phyloP scores from a whole-genome alignment of 805 yeast genomes.

The Ogataea nitratoaversa region DNA sequence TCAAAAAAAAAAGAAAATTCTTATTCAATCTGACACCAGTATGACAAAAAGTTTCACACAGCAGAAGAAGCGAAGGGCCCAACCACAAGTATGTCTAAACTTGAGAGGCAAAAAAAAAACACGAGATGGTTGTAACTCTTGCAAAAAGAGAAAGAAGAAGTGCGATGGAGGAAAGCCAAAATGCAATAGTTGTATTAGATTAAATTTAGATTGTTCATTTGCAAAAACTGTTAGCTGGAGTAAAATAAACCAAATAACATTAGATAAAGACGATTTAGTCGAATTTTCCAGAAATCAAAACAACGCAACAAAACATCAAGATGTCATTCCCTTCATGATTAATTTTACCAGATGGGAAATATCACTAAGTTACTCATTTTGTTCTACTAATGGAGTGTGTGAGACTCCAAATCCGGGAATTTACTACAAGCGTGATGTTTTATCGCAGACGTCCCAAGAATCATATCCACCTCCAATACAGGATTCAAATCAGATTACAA shows the following conservation, averaged over 20 bases:
- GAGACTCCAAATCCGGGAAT: background rate
- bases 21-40: too few species aligned
- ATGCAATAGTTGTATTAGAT: constrained; percentile 18
- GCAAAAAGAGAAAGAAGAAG: constrained; percentile 39
- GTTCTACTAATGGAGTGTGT: background rate
- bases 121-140: constrained; percentile 38
- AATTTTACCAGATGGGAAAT: constrained; percentile 16
- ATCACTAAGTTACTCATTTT: constrained; percentile 6
- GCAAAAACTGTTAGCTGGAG: constrained; percentile 17
- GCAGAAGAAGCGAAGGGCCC: background rate
- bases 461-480: background rate
- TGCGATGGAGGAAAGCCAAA: constrained; percentile 28
- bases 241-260: constrained; percentile 11
- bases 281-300: constrained; percentile 1
- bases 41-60: too few species aligned
- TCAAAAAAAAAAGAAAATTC: too few species aligned
- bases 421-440: background rate
- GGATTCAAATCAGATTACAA: background rate
- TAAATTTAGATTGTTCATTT: constrained; percentile 19
- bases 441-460: background rate
- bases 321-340: constrained; percentile 3
- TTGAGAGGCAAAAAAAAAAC: constrained; percentile 9
- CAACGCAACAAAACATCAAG: background rate
- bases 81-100: background rate
- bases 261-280: background rate